Percentiles rank a stretch among this genome's conserved stretches.
Conservation (phyloP, 345 rosid species). For the Melaleuca quinquenervia region DNA sequence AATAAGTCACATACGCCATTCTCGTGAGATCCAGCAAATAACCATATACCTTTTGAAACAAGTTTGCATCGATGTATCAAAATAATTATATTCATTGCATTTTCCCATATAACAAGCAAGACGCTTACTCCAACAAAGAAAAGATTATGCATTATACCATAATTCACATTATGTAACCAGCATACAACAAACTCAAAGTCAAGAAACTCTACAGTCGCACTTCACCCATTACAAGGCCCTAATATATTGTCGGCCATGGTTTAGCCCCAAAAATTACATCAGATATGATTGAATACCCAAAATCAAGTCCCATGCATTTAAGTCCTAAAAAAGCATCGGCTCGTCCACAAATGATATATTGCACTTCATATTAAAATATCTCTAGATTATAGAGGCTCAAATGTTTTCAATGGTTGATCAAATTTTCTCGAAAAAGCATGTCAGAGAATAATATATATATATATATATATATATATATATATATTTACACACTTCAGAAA, state of each 20-base stretch:
- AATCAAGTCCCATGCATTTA: too few relatives aligned
- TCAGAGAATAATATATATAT: background rate
- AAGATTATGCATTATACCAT: too few relatives aligned
- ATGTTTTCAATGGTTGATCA: background rate
- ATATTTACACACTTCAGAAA: background rate
- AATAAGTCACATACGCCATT: background rate
- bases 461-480: too few relatives aligned
- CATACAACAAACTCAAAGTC: too few relatives aligned
- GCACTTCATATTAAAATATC: background rate
- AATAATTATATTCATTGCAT: background rate
- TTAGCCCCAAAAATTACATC: background rate
- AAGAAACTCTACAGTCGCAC: background rate
- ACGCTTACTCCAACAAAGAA: too few relatives aligned
- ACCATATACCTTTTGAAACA: background rate
- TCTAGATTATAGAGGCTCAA: background rate
- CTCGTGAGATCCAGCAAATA: background rate
- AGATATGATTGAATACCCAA: fast-evolving
- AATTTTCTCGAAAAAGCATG: background rate
- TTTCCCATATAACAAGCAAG: background rate
- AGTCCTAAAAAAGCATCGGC: background rate
- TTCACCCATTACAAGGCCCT: background rate
- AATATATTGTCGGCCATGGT: background rate
- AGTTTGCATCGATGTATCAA: background rate
- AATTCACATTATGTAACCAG: too few relatives aligned
- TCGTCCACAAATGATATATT: background rate